Evolutionary conservation across 306 rosid genomes (phyloP).

Genomic region (Sesbania bispinosa): DNA sequence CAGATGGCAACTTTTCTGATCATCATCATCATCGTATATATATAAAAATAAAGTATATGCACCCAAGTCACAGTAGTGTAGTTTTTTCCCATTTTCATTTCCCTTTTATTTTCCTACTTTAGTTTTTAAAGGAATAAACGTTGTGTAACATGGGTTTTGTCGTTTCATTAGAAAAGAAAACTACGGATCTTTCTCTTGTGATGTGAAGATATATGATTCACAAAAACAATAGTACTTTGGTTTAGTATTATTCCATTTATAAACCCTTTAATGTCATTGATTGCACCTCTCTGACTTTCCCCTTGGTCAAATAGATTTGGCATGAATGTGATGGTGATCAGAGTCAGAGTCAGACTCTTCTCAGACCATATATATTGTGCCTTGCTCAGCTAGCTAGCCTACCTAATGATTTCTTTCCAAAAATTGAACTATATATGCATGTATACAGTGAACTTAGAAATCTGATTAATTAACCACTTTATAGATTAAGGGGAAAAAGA

Average conservation of each 20-base stretch:
- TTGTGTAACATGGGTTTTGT: neutral
- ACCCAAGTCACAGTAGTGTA: neutral
- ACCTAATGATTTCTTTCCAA: neutral
- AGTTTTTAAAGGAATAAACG: neutral
- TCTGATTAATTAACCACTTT: neutral
- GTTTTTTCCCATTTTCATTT: neutral
- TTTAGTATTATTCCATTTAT: neutral
- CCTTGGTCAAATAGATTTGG: too few species aligned
- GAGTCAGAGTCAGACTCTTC: neutral
- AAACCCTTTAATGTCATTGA: neutral
- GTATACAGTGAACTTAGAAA: neutral
- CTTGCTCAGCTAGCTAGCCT: too few species aligned
- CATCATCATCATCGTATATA: too few species aligned
- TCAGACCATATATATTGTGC: too few species aligned
- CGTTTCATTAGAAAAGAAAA: neutral
- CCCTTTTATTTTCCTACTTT: neutral
- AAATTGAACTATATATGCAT: neutral
- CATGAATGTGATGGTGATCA: neutral
- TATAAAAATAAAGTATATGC: too few species aligned
- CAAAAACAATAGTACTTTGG: neutral
- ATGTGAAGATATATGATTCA: too few species aligned
- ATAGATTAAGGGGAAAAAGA: neutral
- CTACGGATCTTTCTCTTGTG: too few species aligned
- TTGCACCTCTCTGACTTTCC: neutral
- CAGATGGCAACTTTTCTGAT: too few species aligned